phyloP scores from a whole-genome alignment of 2,329 filamentous ascomycete genomes.

The Claviceps africana region DNA sequence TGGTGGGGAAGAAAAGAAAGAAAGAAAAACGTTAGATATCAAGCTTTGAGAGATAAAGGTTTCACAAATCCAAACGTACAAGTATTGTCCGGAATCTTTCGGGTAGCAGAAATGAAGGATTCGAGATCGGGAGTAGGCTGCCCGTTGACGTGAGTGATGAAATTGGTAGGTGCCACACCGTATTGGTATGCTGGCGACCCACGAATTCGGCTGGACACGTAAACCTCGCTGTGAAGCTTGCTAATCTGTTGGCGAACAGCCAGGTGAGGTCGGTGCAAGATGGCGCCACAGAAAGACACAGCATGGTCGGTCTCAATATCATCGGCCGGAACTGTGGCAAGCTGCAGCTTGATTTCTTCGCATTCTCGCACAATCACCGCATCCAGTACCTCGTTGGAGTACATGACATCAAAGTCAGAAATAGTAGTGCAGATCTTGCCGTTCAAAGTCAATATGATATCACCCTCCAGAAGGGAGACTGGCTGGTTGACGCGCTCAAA shows the following conservation, averaged over 20 bases:
- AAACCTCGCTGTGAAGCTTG: constrained; percentile 91
- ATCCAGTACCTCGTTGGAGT: constrained; percentile 69
- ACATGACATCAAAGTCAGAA: constrained; percentile 91
- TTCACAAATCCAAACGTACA: constrained; percentile 36
- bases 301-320: constrained; percentile 87
- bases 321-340: constrained; percentile 76
- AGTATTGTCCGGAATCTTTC: constrained; percentile 86
- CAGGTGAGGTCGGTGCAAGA: constrained; percentile 86
- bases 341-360: constrained; percentile 58
- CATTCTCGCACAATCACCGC: constrained; percentile 79
- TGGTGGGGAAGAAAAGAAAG: too few species aligned
- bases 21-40: constrained; percentile 8
- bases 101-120: constrained; percentile 65
- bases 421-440: constrained; percentile 86
- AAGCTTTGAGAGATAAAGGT: not conserved
- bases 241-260: constrained; percentile 95
- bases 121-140: constrained; percentile 70
- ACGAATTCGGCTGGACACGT: constrained; percentile 75
- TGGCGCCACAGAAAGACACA: constrained; percentile 87
- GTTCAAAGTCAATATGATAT: constrained; percentile 84
- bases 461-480: constrained; percentile 65
- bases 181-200: constrained; percentile 82
- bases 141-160: constrained; percentile 92
- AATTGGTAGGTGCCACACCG: constrained; percentile 88
- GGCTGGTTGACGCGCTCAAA: constrained; percentile 41